phyloP scores from a whole-genome alignment of 108 stramenopile genomes.

The Cylindrotheca fusiformis region DNA sequence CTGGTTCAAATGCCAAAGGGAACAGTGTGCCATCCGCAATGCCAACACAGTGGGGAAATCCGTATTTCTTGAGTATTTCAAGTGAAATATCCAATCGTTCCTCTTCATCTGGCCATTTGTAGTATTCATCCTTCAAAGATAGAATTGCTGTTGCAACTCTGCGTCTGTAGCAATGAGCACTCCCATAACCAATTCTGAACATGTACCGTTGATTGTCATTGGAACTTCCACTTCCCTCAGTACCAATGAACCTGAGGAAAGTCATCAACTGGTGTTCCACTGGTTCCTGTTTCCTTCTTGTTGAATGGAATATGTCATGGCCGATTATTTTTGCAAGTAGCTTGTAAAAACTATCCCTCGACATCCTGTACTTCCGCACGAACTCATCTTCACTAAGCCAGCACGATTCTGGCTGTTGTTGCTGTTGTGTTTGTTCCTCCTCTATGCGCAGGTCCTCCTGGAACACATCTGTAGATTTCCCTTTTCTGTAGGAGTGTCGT shows the following conservation, averaged over 20 bases:
- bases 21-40: conserved; percentile 36
- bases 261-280: conserved; percentile 26
- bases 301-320: conserved; percentile 18
- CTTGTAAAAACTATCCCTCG: background rate
- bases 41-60: conserved; percentile 27
- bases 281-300: conserved; percentile 10
- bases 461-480: too few relatives aligned
- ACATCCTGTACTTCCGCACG: conserved; percentile 11
- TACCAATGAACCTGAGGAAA: conserved; percentile 18
- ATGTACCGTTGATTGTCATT: background rate
- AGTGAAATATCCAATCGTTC: conserved; percentile 23
- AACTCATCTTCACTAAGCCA: conserved; percentile 6
- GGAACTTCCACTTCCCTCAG: conserved; percentile 6
- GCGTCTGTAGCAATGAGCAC: background rate
- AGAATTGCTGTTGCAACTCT: conserved; percentile 10
- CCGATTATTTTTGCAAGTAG: conserved; percentile 9
- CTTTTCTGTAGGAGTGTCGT: too few relatives aligned
- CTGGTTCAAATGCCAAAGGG: conserved; percentile 17
- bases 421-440: too few relatives aligned
- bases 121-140: conserved; percentile 1
- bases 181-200: conserved; percentile 6
- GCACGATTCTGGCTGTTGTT: too few relatives aligned
- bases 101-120: conserved; percentile 28
- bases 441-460: too few relatives aligned
- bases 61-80: conserved; percentile 5